A percentile compares a stretch with the other conserved stretches of the same genome.
phyloP scores from a whole-genome alignment of 2,329 filamentous ascomycete species.

The Akanthomyces lecanii region DNA sequence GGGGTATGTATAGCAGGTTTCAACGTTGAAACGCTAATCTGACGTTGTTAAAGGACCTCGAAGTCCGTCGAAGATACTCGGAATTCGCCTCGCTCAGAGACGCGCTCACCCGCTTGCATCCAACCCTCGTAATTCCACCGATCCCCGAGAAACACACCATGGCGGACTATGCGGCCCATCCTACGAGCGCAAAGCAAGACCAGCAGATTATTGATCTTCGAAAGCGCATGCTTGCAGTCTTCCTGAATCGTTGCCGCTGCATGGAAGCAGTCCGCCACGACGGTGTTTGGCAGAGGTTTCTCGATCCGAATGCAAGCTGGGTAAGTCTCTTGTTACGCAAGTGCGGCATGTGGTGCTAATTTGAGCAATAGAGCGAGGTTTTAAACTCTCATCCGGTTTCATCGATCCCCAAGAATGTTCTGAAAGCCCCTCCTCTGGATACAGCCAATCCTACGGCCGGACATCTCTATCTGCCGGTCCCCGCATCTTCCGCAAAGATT shows the following conservation, averaged over 20 bases:
- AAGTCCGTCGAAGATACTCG: constrained; percentile 91
- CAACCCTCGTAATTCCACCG: constrained; percentile 90
- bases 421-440: constrained; percentile 93
- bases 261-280: constrained; percentile 93
- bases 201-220: constrained; percentile 93
- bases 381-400: constrained; percentile 84
- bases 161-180: constrained; percentile 96
- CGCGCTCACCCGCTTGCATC: constrained; percentile 85
- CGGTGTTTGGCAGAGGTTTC: constrained; percentile 94
- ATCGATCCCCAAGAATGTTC: constrained; percentile 86
- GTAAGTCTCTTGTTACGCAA: constrained; percentile 43
- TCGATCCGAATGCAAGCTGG: constrained; percentile 98
- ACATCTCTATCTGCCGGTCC: constrained; percentile 83
- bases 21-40: not conserved
- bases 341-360: constrained; percentile 20
- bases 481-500: constrained; percentile 79
- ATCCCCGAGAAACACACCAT: constrained; percentile 99
- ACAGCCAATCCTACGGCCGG: constrained; percentile 86
- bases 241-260: constrained; percentile 84
- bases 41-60: constrained; percentile 65
- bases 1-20: constrained; percentile 55
- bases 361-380: constrained; percentile 73
- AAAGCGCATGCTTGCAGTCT: constrained; percentile 95
- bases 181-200: constrained; percentile 96
- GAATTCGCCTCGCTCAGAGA: constrained; percentile 90